Evolutionary conservation across 1,284 basidiomycete species (phyloP).

Genomic region (Ceraceosorus bombacis): DNA sequence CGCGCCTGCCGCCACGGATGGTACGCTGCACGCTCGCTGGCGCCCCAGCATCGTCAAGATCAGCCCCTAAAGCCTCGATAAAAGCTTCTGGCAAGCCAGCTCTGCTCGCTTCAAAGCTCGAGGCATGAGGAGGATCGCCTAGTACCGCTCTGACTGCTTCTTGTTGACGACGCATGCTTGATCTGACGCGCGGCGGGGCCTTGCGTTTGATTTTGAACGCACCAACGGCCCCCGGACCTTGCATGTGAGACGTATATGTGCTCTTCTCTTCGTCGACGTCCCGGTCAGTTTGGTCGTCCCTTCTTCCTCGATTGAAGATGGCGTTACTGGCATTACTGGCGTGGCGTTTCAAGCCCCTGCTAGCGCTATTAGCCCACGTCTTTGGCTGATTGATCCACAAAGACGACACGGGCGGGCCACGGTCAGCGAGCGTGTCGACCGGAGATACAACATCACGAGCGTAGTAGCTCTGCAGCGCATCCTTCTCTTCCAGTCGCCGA

Average conservation of each 20-base stretch:
- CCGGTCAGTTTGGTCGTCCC: background rate
- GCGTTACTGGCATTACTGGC: conserved; percentile 1
- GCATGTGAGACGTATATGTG: no score
- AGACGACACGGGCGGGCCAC: conserved; percentile 23
- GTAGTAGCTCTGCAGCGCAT: conserved; percentile 11
- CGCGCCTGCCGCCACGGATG: conserved; percentile 1
- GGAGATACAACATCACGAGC: conserved; percentile 9
- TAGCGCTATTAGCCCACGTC: conserved; percentile 9
- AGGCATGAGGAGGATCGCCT: conserved; percentile 12
- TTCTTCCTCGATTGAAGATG: background rate
- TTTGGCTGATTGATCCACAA: conserved; percentile 16
- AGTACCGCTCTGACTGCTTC: conserved; percentile 6
- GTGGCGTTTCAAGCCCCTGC: conserved; percentile 2
- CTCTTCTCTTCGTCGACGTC: background rate
- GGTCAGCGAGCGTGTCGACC: conserved; percentile 1
- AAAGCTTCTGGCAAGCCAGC: conserved; percentile 18
- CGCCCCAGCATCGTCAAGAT: conserved; percentile 11
- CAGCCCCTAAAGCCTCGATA: conserved; percentile 16
- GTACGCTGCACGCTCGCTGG: conserved; percentile 1
- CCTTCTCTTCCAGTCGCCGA: conserved; percentile 16
- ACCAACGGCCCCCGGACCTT: background rate
- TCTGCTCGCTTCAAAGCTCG: conserved; percentile 7
- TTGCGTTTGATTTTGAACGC: conserved; percentile 8
- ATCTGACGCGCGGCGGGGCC: conserved; percentile 6
- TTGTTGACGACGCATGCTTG: conserved; percentile 11